Base-by-base conservation (phyloP, 768 basidiomycete species). In the Gautieria morchelliformis region DNA sequence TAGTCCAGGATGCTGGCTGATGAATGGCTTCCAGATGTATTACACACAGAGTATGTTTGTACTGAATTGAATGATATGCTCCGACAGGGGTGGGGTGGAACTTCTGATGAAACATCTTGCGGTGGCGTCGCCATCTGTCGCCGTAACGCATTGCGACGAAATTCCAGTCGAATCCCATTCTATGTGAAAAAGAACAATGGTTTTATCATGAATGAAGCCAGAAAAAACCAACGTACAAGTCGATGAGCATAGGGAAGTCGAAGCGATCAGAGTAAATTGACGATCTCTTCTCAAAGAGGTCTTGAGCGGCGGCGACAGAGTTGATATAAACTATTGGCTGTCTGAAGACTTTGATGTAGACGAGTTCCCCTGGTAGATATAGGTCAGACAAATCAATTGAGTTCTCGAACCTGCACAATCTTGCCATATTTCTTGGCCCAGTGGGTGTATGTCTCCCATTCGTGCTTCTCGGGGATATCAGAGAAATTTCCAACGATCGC, bases 101-200 rank as follows among this genome's bases (percentile, higher is more conserved):
- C 70, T 76, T 49, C 80, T 75, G n/a, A n/a, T n/a, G n/a, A n/a
- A n/a, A n/a, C n/a, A n/a, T n/a, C n/a, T n/a, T n/a, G n/a, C n/a
- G n/a, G 62, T 80, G 78, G 44, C 68, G 71, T 58, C 45, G 22
- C 27, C 11, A 32, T 8, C 11, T 64, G 68, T 45, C 51, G 70
- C 74, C 75, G 42, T 77, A 80, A 9, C 70, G 74, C 80, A 81
- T 81, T 56, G 80, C 78, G 0, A 75, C 78, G 46, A 81, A 79
- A 47, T 76, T 77, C 72, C 79, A 81, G 24, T 78, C 72, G 24
- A 70, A 71, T 1, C 71, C 71, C 72, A 73, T 65, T 66, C 78
- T 75, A 69, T 49, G 9, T 5, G 33, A 33, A 5, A 20, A 15
- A 15, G 4, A n/a, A n/a, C n/a, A 33, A 15, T 14, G 19, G 15